Evolutionary conservation across 2,329 filamentous ascomycete genomes (phyloP), one percentile per base, ranked within the genome.

Genomic region (Elsinoe fawcettii): DNA sequence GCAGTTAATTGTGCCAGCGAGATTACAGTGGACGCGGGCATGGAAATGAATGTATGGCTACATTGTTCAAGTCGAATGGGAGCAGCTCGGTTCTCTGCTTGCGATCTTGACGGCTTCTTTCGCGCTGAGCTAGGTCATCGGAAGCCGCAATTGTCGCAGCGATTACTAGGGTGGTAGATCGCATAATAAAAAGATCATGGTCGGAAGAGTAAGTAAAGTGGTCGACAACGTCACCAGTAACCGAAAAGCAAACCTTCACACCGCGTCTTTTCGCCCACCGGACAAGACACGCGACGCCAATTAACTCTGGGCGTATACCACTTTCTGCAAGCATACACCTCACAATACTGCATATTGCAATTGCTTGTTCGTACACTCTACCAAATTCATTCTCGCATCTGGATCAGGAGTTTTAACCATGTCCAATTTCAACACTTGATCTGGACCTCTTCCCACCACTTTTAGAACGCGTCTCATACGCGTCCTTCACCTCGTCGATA

Each of bases 301-400:
- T 53, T 53, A 53, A 39, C 49, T 53, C 39, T 39, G 25, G 25
- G 14, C 11, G 5, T 34, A 53, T 23, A 53, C 34, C 47, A 36
- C 47, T 51, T 51, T 51, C 47, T 53, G 7, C 18, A n/a, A 25
- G 5, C 20, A 36, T 25, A 53, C 32, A 53, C 49, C 32, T 39
- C 32, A 39, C 49, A 22, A 37, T 25, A 37, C 30, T 25, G 20
- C 6, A 39, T 22, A 9, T n/a, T 53, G 49, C 49, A 18, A 53
- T 53, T 37, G 49, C 49, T 8, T 5, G n/a, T n/a, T n/a, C 11
- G 8, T 18, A 39, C 20, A 32, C 16, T 22, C 9, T 20, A 22
- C 8, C n/a, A 23, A 39, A 9, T 7, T 18, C 25, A n/a, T 4
- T 23, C 14, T 37, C 34, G 32, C 49, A 37, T 53, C 20, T 39